Conservation (phyloP, 352 stramenopile species). For the Phytophthora ramorum region DNA sequence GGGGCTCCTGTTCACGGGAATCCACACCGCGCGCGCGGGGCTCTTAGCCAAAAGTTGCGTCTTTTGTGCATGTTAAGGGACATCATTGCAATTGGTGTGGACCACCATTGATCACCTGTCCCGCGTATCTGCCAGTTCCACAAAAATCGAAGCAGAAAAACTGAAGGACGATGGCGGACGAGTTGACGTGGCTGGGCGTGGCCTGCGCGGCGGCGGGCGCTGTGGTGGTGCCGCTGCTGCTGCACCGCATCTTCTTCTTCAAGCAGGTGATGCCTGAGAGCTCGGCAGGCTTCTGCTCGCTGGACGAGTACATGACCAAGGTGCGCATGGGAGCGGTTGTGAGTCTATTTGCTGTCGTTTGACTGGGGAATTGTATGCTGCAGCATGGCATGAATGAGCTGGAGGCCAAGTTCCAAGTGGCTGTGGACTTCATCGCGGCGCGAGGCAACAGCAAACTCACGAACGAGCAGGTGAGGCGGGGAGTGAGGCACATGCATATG, state of each 20-base stretch:
- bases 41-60: no score
- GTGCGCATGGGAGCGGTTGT: conserved; percentile 9
- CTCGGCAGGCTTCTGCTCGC: conserved; percentile 46
- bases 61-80: no score
- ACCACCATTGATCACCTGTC: no score
- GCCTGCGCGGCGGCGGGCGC: conserved; percentile 38
- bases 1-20: no score
- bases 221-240: conserved; percentile 54
- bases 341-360: neutral
- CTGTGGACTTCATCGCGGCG: conserved; percentile 67
- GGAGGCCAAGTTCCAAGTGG: conserved; percentile 77
- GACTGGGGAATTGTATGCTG: conserved; percentile 14
- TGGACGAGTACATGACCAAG: conserved; percentile 67
- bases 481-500: neutral
- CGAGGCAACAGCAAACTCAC: conserved; percentile 55
- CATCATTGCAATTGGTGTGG: no score
- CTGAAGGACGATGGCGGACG: conserved; percentile 20
- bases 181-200: conserved; percentile 47
- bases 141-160: conserved; percentile 15
- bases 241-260: conserved; percentile 63
- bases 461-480: conserved; percentile 62
- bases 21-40: no score
- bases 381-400: conserved; percentile 67
- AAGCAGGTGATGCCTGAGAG: conserved; percentile 38
- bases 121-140: no score